Conservation (phyloP, 169 alveolate species). For the Babesia sp. region DNA sequence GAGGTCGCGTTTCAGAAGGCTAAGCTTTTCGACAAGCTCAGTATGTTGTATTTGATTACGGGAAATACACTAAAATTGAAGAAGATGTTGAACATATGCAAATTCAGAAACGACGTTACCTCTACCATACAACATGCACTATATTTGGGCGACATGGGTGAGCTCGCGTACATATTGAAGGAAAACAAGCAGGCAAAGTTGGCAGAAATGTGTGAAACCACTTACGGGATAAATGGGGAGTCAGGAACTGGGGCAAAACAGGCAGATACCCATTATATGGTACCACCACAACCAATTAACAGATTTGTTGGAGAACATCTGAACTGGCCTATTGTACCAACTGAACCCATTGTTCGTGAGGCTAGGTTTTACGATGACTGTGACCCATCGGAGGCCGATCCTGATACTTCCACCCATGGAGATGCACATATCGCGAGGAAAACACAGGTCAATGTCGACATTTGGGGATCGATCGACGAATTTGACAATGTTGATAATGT, state of each 20-base stretch:
- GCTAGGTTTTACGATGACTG: slow-evolving; percentile 5
- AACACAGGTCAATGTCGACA: slow-evolving; percentile 4
- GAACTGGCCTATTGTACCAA: slow-evolving; percentile 28
- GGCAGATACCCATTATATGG: slow-evolving; percentile 50
- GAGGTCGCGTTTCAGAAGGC: slow-evolving; percentile 86
- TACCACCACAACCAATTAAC: slow-evolving; percentile 61
- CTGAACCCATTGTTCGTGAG: slow-evolving; percentile 7
- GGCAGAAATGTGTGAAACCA: slow-evolving; percentile 35
- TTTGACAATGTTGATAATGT: not conserved
- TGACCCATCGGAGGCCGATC: slow-evolving; percentile 30
- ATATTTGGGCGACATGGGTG: slow-evolving; percentile 60
- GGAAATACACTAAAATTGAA: slow-evolving; percentile 84
- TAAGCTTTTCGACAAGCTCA: slow-evolving; percentile 83
- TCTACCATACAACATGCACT: slow-evolving; percentile 23
- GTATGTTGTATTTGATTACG: slow-evolving; percentile 82
- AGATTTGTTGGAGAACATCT: slow-evolving; percentile 34
- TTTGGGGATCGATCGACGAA: slow-evolving; percentile 36
- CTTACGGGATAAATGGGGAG: slow-evolving; percentile 17
- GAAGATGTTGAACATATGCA: slow-evolving; percentile 65
- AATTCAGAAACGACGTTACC: slow-evolving; percentile 66
- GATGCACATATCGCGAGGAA: slow-evolving; percentile 2
- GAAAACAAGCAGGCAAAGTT: slow-evolving; percentile 44
- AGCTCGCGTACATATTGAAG: slow-evolving; percentile 24
- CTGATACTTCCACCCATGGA: not conserved
- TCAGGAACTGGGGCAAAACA: not conserved